Percentiles rank a stretch among this genome's conserved stretches.
Conservation (phyloP, 2,329 filamentous ascomycete species). For the Alternaria sp. region DNA sequence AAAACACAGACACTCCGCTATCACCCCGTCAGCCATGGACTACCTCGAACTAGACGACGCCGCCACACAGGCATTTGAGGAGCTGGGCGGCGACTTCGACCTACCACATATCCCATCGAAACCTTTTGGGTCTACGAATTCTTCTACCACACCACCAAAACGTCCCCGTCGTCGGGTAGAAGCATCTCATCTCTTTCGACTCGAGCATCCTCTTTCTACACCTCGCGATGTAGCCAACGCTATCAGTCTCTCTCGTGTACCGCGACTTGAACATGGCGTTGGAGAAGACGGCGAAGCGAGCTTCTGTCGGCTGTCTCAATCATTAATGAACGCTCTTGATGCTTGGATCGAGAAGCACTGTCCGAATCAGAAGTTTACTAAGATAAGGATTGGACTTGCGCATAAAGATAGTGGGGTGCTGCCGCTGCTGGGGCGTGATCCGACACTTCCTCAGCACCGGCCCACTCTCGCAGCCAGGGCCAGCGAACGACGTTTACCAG, state of each 20-base stretch:
- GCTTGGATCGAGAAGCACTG: background rate
- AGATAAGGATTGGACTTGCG: background rate
- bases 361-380: background rate
- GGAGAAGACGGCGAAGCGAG: conserved; percentile 8
- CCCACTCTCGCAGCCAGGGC: background rate
- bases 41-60: conserved; percentile 15
- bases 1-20: no score
- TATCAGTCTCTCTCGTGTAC: background rate
- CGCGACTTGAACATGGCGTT: background rate
- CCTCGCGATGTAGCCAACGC: background rate
- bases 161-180: conserved; percentile 2
- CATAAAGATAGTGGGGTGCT: background rate
- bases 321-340: background rate
- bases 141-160: background rate
- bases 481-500: accelerated
- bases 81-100: conserved; percentile 2
- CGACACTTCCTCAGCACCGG: background rate
- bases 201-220: conserved; percentile 1
- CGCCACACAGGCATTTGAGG: background rate
- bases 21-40: background rate
- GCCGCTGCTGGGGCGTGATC: background rate
- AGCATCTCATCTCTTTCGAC: conserved; percentile 1
- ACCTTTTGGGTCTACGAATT: background rate
- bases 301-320: conserved; percentile 1
- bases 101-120: background rate